Conservation (phyloP, 306 rosid species). For the Vigna reflexopilosa region DNA sequence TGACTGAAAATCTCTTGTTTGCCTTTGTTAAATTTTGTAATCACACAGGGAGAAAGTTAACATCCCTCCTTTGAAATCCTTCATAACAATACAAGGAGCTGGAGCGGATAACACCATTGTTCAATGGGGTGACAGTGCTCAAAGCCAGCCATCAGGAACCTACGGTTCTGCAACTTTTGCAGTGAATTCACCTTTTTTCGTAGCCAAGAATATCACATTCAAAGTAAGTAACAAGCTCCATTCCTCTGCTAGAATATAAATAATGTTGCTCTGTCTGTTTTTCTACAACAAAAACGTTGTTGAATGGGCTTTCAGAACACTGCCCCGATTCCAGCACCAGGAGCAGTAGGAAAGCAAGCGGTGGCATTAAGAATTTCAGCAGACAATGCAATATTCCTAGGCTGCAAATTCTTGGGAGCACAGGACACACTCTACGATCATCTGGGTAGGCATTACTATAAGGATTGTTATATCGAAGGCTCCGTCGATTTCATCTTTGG, state of each 20-base stretch:
- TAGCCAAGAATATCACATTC: constrained; percentile 94
- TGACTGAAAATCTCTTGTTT: constrained; percentile 5
- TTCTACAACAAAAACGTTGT: constrained; percentile 12
- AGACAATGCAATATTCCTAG: constrained; percentile 61
- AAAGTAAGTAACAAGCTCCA: constrained; percentile 53
- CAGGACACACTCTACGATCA: constrained; percentile 81
- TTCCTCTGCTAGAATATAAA: neutral
- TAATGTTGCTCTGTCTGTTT: neutral
- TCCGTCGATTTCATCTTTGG: constrained; percentile 83
- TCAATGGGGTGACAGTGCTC: constrained; percentile 99
- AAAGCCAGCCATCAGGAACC: constrained; percentile 82
- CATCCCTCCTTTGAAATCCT: constrained; percentile 80
- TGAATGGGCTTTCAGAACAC: constrained; percentile 59
- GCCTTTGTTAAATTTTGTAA: neutral
- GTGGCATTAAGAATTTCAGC: constrained; percentile 74
- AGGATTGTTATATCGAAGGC: constrained; percentile 74
- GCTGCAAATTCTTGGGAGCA: constrained; percentile 74
- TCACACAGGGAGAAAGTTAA: constrained; percentile 83
- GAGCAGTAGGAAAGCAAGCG: constrained; percentile 78
- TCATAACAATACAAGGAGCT: constrained; percentile 90
- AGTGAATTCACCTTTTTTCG: constrained; percentile 87
- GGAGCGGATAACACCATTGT: constrained; percentile 93
- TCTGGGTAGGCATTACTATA: constrained; percentile 72
- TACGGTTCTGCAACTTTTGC: constrained; percentile 90
- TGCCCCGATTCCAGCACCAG: constrained; percentile 74